Conservation (phyloP, 148 eudicot genomes). For the Rhododendron mucronatum region DNA sequence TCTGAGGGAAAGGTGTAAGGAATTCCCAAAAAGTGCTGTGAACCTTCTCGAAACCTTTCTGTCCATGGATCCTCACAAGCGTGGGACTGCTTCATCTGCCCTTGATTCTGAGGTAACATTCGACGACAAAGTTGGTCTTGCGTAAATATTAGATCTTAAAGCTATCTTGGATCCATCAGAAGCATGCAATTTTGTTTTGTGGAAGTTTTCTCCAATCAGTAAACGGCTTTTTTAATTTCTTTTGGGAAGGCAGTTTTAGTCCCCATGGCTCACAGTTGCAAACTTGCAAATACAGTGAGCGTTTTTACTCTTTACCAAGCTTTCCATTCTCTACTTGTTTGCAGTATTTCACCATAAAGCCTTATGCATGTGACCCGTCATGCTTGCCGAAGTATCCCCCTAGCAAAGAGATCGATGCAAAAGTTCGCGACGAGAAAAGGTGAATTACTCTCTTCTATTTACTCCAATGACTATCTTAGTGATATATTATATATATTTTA, state of each 20-base stretch:
- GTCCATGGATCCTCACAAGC: slow-evolving; percentile 64
- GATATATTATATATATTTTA: neutral
- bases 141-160: neutral
- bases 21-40: slow-evolving; percentile 53
- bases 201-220: neutral
- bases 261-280: neutral
- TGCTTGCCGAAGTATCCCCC: slow-evolving; percentile 84
- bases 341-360: slow-evolving; percentile 66
- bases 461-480: neutral
- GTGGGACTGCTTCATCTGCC: slow-evolving; percentile 77
- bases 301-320: neutral
- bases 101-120: slow-evolving; percentile 53
- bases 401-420: slow-evolving; percentile 82
- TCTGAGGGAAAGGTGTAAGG: slow-evolving; percentile 56
- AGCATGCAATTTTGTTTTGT: neutral
- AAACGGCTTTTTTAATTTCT: neutral
- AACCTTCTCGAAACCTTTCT: slow-evolving; percentile 57
- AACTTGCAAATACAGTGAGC: neutral
- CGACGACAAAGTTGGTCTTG: neutral
- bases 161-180: neutral
- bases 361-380: slow-evolving; percentile 81
- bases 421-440: slow-evolving; percentile 61
- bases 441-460: slow-evolving; percentile 17
- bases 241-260: neutral
- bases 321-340: neutral